These are phyloP conservation scores for Staphylotrichum longicolle DNA, from an alignment of 495 filamentous ascomycete genomes.

Conservation along the genomic window DNA sequence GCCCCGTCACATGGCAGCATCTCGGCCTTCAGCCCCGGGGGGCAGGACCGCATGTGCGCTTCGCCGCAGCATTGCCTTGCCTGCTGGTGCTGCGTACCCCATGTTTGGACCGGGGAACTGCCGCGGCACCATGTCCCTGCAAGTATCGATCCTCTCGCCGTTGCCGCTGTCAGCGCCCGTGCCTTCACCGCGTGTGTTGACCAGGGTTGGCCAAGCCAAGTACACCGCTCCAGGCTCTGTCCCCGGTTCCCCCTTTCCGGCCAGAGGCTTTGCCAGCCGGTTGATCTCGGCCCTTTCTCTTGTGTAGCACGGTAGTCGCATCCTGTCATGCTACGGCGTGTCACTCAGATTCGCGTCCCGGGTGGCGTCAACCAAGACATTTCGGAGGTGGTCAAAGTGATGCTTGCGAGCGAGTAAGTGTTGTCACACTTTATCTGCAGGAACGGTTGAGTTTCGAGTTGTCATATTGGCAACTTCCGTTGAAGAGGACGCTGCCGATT, in stretches of 20 bases:
- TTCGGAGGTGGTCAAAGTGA: not conserved
- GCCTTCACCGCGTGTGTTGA: not conserved
- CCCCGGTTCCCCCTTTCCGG: too few relatives aligned
- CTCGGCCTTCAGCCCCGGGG: too few relatives aligned
- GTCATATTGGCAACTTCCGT: too few relatives aligned
- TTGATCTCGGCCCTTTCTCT: not conserved
- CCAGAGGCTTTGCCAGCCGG: too few relatives aligned
- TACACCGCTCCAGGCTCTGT: too few relatives aligned
- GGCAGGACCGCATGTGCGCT: not conserved
- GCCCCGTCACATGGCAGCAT: not conserved
- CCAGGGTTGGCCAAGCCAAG: too few relatives aligned
- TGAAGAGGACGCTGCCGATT: too few relatives aligned
- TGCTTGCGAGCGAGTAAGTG: too few relatives aligned
- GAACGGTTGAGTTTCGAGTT: too few relatives aligned
- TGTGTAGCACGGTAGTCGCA: not conserved
- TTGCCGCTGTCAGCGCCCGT: not conserved
- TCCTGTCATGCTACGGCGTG: not conserved
- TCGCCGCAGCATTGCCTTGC: not conserved
- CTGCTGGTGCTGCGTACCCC: too few relatives aligned
- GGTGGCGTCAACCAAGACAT: constrained; percentile 5
- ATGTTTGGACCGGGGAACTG: too few relatives aligned
- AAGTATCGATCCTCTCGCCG: not conserved
- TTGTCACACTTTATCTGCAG: too few relatives aligned
- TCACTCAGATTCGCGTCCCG: not conserved
- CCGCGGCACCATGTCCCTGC: not conserved